Evolutionary conservation across 495 filamentous ascomycete species (phyloP).

Genomic region (Haplographium delicatum): DNA sequence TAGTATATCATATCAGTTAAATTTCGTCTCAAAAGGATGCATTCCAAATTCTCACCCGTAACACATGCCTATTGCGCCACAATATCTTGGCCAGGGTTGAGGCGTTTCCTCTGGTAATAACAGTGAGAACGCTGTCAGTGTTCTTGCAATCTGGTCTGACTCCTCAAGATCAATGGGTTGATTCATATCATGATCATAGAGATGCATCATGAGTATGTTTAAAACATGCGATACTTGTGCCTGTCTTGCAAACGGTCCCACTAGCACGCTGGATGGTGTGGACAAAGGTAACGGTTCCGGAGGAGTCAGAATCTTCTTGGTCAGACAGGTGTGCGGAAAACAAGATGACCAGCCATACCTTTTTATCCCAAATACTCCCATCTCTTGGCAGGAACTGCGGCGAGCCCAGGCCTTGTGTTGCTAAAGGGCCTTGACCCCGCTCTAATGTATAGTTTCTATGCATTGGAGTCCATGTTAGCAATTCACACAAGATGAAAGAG

Average conservation of each 20-base stretch:
- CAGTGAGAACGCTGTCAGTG: constrained; percentile 11
- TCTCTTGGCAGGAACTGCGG: constrained; percentile 12
- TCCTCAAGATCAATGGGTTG: constrained; percentile 7
- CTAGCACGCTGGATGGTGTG: constrained; percentile 11
- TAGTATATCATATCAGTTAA: background rate
- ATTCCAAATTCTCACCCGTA: no score
- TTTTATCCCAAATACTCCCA: constrained; percentile 9
- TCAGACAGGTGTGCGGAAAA: background rate
- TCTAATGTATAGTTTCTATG: constrained; percentile 16
- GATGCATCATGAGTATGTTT: constrained; percentile 5
- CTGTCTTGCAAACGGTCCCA: constrained; percentile 19
- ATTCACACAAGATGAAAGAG: background rate
- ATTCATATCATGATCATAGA: background rate
- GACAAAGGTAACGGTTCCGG: constrained; percentile 13
- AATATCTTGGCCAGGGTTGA: constrained; percentile 14
- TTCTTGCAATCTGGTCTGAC: constrained; percentile 15
- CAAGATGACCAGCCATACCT: background rate
- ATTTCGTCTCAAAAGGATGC: background rate
- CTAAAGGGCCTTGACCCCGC: constrained; percentile 6
- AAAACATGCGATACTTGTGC: constrained; percentile 20
- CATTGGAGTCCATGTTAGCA: no score
- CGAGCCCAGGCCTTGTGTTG: constrained; percentile 11
- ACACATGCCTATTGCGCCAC: constrained; percentile 19
- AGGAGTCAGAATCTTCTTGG: constrained; percentile 14
- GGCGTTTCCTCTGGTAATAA: constrained; percentile 18